phyloP scores from a whole-genome alignment of 2,329 filamentous ascomycete genomes.

The Diaporthe ampelina region DNA sequence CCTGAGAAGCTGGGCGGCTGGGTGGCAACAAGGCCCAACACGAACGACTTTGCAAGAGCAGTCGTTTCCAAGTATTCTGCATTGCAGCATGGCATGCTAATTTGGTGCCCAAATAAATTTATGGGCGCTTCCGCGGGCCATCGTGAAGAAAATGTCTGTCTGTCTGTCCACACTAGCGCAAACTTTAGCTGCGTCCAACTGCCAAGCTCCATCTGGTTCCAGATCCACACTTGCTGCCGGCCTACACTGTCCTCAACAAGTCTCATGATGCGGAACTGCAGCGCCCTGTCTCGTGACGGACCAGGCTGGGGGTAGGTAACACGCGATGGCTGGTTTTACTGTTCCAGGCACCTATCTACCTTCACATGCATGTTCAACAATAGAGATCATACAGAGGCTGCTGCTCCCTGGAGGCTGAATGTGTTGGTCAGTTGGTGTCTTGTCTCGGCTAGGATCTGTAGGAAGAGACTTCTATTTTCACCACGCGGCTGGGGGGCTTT shows the following conservation, averaged over 20 bases:
- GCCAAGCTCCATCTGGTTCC: slow-evolving; percentile 24
- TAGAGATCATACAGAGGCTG: too few relatives aligned
- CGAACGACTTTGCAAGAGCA: neutral
- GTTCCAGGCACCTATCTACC: neutral
- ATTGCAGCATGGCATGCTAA: neutral
- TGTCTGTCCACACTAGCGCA: slow-evolving; percentile 18
- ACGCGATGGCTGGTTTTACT: neutral
- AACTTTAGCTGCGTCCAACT: slow-evolving; percentile 22
- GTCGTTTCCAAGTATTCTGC: neutral
- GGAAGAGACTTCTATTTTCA: slow-evolving; percentile 36
- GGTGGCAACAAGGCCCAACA: neutral
- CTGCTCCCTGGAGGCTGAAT: neutral
- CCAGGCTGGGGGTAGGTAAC: neutral
- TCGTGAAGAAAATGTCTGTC: slow-evolving; percentile 29
- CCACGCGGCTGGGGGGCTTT: slow-evolving; percentile 21
- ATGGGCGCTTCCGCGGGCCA: slow-evolving; percentile 19
- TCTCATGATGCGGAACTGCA: slow-evolving; percentile 22
- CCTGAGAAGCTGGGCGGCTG: neutral
- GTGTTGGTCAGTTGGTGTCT: neutral
- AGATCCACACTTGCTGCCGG: slow-evolving; percentile 22
- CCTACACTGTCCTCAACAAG: slow-evolving; percentile 18
- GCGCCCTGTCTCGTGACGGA: slow-evolving; percentile 11
- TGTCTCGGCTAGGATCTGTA: slow-evolving; percentile 17
- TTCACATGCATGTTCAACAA: neutral
- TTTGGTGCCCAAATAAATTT: neutral